Base-by-base conservation (phyloP, 2,329 filamentous ascomycete genomes). In the Elsinoe arachidis region DNA sequence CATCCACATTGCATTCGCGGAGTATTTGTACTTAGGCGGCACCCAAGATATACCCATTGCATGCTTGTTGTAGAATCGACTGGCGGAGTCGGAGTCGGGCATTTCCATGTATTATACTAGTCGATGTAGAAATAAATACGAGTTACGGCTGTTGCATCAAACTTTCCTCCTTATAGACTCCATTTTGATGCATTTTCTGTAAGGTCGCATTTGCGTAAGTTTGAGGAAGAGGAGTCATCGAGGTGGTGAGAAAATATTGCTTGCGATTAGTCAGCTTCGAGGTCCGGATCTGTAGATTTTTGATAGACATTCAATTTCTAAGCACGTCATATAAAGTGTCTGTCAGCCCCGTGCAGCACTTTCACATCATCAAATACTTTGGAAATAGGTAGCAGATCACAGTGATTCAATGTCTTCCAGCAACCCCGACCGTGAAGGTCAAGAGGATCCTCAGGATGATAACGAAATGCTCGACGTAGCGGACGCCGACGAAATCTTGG, bases 401-500 rank as follows among this genome's bases (percentile, higher is more conserved):
- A 19, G 15, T 30, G 41, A 30, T 12, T 5, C 26, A 39, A 56
- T 56, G 54, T 56, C 54, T 2, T 38, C 26, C 41, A 56, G 39
- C 30, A 35, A 56, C 26, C 43, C 54, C 21, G 14, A 34, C 39
- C 53, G 39, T 7, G 23, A 43, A 21, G 53, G 23, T 14, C 55
- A 60, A 35, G 58, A 60, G 43, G 52, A 47, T 5, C 56, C 57
- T 15, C 34, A 59, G 23, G 58, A 60, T 33, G 44, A 52, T 21
- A 49, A 59, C 15, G 54, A 57, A 23, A 56, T 44, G 55, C 78
- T 83, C 58, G 81, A 84, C 61, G 80, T 83, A 56, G 82, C 86
- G 60, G 82, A 85, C 64, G 85, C 84, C 63, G 85, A 87, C 37
- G 91, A 96, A 63, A 86, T 83, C 2, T 86, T 82, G 26, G 90